phyloP scores from a whole-genome alignment of 1,284 basidiomycete genomes.

The Ustilago xerochloae region DNA sequence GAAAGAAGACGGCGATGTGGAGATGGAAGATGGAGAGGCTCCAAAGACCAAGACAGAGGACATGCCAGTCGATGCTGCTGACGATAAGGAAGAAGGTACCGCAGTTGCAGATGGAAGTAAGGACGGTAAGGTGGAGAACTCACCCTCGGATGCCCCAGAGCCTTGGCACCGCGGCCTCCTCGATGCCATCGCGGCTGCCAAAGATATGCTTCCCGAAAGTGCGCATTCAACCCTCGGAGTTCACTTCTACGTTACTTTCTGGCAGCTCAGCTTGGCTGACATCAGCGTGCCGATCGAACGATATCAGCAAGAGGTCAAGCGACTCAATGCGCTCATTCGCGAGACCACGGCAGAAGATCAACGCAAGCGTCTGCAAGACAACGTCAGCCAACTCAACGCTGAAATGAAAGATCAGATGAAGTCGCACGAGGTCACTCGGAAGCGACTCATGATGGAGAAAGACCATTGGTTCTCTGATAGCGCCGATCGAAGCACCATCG shows the following conservation, averaged over 20 bases:
- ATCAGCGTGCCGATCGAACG: slow-evolving; percentile 66
- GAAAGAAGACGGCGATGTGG: slow-evolving; percentile 25
- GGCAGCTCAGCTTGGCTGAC: slow-evolving; percentile 64
- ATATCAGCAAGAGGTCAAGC: slow-evolving; percentile 64
- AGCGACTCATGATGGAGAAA: slow-evolving; percentile 83
- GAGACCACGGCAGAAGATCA: slow-evolving; percentile 52
- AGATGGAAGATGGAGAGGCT: slow-evolving; percentile 34
- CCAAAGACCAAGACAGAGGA: background rate
- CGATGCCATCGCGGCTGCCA: slow-evolving; percentile 50
- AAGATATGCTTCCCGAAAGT: slow-evolving; percentile 43
- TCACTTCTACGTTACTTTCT: slow-evolving; percentile 66
- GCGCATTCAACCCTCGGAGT: slow-evolving; percentile 51
- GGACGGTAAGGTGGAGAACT: background rate
- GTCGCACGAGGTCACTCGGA: slow-evolving; percentile 78
- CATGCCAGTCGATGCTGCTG: background rate
- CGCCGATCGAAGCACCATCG: slow-evolving; percentile 38
- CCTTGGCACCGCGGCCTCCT: slow-evolving; percentile 62
- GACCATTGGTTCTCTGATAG: slow-evolving; percentile 80
- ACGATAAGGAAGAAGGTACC: background rate
- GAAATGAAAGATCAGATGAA: slow-evolving; percentile 82
- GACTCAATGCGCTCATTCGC: slow-evolving; percentile 52
- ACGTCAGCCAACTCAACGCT: slow-evolving; percentile 63
- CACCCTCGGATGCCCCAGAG: background rate
- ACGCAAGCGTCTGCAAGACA: slow-evolving; percentile 60
- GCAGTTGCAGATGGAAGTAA: background rate